Percentiles rank a stretch among this genome's conserved stretches.
These are phyloP conservation scores for Sphaerulina musiva DNA, from an alignment of 2,329 filamentous ascomycete genomes.

Conservation along the genomic window DNA sequence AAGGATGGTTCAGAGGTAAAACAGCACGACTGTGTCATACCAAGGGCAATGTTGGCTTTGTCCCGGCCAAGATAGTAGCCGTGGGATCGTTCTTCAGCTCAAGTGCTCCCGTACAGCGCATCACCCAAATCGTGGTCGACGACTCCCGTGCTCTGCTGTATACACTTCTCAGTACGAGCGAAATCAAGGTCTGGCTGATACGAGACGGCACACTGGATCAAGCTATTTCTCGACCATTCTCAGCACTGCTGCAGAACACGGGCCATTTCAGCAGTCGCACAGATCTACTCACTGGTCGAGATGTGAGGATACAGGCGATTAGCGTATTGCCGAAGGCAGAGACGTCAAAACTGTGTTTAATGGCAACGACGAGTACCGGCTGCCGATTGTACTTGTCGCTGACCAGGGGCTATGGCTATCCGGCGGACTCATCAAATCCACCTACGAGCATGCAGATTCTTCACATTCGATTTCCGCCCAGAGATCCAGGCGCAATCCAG, in stretches of 20 bases:
- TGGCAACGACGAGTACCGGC: conserved; percentile 84
- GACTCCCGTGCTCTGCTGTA: conserved; percentile 84
- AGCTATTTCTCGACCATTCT: conserved; percentile 51
- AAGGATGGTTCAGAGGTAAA: conserved; percentile 92
- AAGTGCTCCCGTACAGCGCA: conserved; percentile 48
- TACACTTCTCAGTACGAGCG: conserved; percentile 79
- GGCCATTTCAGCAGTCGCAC: conserved; percentile 72
- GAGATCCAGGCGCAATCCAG: conserved; percentile 27
- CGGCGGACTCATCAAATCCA: conserved; percentile 56
- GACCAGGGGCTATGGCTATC: conserved; percentile 62
- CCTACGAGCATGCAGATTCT: conserved; percentile 97
- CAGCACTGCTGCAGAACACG: conserved; percentile 60
- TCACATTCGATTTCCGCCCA: conserved; percentile 87
- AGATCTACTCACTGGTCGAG: conserved; percentile 60
- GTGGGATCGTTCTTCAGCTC: conserved; percentile 30
- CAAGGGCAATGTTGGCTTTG: conserved; percentile 34
- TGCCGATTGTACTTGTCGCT: conserved; percentile 89
- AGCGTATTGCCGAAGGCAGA: conserved; percentile 75
- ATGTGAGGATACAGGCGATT: conserved; percentile 72
- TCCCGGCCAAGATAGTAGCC: conserved; percentile 36
- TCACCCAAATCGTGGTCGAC: conserved; percentile 77
- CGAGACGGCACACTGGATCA: conserved; percentile 55
- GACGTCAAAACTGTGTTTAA: conserved; percentile 75
- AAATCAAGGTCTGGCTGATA: conserved; percentile 87
- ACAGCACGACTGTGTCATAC: conserved; percentile 65